Evolutionary conservation across 306 rosid genomes (phyloP), one percentile per base, ranked within the genome.

Genomic region (Quillaja saponaria): DNA sequence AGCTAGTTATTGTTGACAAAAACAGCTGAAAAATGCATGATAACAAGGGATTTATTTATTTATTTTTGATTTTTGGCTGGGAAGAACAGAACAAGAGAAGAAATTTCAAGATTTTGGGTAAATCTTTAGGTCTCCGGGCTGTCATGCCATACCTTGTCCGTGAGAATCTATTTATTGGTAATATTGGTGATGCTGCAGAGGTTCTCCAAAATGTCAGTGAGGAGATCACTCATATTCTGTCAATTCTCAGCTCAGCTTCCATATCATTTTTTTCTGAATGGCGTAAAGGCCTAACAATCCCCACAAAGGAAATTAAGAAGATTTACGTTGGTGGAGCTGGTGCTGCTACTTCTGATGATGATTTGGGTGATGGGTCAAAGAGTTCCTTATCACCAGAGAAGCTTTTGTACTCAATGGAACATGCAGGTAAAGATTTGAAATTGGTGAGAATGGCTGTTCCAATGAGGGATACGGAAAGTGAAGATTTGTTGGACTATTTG

Each of bases 401-500:
- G 76, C 75, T 92, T 35, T 61, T 88, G 64, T 92, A 78, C 74
- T 76, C 81, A 20, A 63, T 86, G 71, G 99, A 92, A 72, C 60
- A 81, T 53, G 96, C 96, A 5, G 99, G 99, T 0, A 70, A 77
- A 51, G 95, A 89, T 71, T 61, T 92, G 66, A 86, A 82, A 77
- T 66, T 84, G 13, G 89, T 89, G 7, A 74, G 99, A 57, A 89
- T 92, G 96, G 96, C 87, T 6, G 94, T 92, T 55, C 94, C 94
- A 6, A 55, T 92, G n/a, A 81, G 74, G 52, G 99, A 92, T 64
- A 89, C 81, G 41, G 99, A 92, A 74, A 79, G 66, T 49, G 96
- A 89, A 72, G 71, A 86, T 67, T 34, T 89, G 56, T 61, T 92
- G 76, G 99, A 92, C 76, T 79, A 81, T 76, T 75, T 92, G 77